These are phyloP conservation scores for Nosema muscidifuracis DNA, from an alignment of 371 early-diverging fungal genomes.

Conservation along the genomic window DNA sequence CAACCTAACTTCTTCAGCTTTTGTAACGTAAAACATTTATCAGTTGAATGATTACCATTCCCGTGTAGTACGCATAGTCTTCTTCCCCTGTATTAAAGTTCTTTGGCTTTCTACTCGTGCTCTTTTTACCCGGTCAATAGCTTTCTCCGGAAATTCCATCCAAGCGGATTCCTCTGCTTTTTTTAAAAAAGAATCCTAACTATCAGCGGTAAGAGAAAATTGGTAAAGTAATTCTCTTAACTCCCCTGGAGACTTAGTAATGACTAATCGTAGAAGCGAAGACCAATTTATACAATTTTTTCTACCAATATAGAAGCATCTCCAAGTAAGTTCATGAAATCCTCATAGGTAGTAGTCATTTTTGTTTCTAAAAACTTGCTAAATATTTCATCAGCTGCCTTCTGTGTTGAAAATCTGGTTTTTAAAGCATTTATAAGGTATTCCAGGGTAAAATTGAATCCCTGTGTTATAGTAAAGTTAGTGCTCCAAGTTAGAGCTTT, in stretches of 20 bases:
- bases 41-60: no score
- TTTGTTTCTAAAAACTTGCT: background rate
- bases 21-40: no score
- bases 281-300: background rate
- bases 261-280: background rate
- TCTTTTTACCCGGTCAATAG: background rate
- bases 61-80: no score
- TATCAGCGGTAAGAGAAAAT: background rate
- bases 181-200: conserved; percentile 3
- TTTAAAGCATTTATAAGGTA: background rate
- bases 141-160: conserved; percentile 9
- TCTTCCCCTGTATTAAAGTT: no score
- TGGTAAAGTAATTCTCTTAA: background rate
- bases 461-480: no score
- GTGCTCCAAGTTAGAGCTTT: no score
- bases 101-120: no score
- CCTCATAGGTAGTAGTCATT: background rate
- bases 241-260: background rate
- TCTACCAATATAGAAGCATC: background rate
- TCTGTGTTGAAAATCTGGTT: background rate
- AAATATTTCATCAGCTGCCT: background rate
- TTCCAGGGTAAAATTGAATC: no score
- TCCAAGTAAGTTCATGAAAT: background rate
- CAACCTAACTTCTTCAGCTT: no score
- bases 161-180: conserved; percentile 3